These are phyloP conservation scores for Aspergillus luchuensis DNA, from an alignment of 2,329 filamentous ascomycete genomes.

Conservation along the genomic window DNA sequence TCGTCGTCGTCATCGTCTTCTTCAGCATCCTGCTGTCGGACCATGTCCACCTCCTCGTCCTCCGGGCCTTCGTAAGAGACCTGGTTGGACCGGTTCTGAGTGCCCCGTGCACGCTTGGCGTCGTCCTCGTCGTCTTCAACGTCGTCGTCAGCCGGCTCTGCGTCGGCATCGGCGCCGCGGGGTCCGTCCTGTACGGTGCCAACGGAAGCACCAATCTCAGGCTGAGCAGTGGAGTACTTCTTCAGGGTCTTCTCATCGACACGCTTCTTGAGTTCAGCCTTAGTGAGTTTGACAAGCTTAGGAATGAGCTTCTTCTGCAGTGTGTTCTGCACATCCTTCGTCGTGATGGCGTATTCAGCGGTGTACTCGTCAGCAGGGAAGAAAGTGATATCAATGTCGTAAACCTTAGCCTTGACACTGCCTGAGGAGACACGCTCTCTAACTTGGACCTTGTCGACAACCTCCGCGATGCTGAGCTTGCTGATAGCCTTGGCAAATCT, in stretches of 20 bases:
- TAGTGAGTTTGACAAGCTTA: conserved; percentile 68
- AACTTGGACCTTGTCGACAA: conserved; percentile 79
- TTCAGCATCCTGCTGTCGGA: conserved; percentile 63
- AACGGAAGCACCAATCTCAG: conserved; percentile 69
- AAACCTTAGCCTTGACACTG: conserved; percentile 74
- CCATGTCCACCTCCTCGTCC: conserved; percentile 81
- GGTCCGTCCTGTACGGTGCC: conserved; percentile 57
- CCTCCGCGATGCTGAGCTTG: conserved; percentile 76
- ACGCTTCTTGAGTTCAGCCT: conserved; percentile 79
- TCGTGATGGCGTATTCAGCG: conserved; percentile 78
- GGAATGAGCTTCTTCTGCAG: conserved; percentile 81
- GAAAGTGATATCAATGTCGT: conserved; percentile 77
- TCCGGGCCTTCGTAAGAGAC: conserved; percentile 91
- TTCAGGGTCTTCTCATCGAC: conserved; percentile 58
- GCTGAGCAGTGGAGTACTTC: conserved; percentile 68
- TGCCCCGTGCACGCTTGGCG: conserved; percentile 61
- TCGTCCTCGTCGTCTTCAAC: conserved; percentile 78
- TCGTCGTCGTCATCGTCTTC: conserved; percentile 60
- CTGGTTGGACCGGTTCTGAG: conserved; percentile 73
- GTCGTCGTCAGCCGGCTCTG: conserved; percentile 67
- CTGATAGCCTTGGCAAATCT: conserved; percentile 91
- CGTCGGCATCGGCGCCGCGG: conserved; percentile 52
- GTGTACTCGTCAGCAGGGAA: conserved; percentile 84
- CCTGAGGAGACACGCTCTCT: conserved; percentile 77
- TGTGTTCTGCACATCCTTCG: conserved; percentile 73